Conservation (phyloP, 2,329 filamentous ascomycete species). For the Aspergillus arachidicola region DNA sequence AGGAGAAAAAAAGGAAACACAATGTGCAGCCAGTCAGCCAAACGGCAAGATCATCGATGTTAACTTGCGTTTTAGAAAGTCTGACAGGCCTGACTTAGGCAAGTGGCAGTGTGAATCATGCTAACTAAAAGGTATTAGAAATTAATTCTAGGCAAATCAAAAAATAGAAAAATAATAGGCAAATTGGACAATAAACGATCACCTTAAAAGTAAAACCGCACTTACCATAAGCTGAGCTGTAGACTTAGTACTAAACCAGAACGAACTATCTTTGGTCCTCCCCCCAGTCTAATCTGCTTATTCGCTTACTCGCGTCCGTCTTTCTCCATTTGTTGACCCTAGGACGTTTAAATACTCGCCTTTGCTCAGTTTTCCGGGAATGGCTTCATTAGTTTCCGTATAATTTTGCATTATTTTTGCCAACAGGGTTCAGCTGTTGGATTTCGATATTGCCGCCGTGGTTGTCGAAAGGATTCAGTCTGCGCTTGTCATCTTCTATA, state of each 20-base stretch:
- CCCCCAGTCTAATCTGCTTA: conserved; percentile 8
- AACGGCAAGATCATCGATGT: background rate
- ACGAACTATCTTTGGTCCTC: conserved; percentile 9
- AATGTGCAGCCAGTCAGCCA: background rate
- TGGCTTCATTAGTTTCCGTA: conserved; percentile 5
- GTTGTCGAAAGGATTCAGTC: conserved; percentile 3
- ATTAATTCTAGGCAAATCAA: conserved; percentile 1
- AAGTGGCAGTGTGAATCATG: conserved; percentile 6
- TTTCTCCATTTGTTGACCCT: conserved; percentile 4
- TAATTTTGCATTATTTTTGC: conserved; percentile 4
- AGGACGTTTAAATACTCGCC: conserved; percentile 13
- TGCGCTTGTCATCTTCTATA: background rate
- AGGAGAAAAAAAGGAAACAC: conserved; percentile 4
- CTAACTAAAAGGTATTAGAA: conserved; percentile 2
- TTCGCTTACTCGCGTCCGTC: background rate
- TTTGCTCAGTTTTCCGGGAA: conserved; percentile 3
- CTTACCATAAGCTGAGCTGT: conserved; percentile 14
- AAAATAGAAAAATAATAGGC: background rate
- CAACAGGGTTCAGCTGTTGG: background rate
- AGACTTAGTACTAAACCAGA: conserved; percentile 4
- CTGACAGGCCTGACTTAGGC: conserved; percentile 3
- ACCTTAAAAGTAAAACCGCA: conserved; percentile 9
- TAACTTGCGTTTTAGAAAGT: conserved; percentile 6
- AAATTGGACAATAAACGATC: conserved; percentile 11
- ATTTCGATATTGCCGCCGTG: background rate